Percentiles rank a stretch among this genome's conserved stretches.
phyloP scores from a whole-genome alignment of 2,329 filamentous ascomycete species.

The Alternaria gansuensis region DNA sequence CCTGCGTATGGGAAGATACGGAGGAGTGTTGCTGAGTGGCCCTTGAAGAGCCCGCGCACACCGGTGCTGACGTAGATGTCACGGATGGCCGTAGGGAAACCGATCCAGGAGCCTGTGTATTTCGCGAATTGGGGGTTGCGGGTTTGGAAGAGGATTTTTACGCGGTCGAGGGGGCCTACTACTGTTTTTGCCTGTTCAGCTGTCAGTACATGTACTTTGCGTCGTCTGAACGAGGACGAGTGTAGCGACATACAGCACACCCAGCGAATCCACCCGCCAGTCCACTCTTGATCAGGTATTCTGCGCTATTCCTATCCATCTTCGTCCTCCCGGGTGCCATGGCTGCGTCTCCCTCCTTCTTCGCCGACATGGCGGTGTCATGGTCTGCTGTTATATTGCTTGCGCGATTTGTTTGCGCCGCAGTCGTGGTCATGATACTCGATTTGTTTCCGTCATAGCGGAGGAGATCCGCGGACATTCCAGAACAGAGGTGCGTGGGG shows the following conservation, averaged over 20 bases:
- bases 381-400: conserved; percentile 55
- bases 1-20: conserved; percentile 97
- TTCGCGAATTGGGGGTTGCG: conserved; percentile 93
- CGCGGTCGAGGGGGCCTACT: conserved; percentile 93
- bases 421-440: conserved; percentile 47
- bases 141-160: conserved; percentile 98
- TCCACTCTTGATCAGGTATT: conserved; percentile 85
- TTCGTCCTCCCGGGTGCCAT: conserved; percentile 42
- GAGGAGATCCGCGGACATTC: conserved; percentile 53
- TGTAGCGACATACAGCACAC: conserved; percentile 73
- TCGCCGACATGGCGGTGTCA: conserved; percentile 59
- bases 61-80: conserved; percentile 85
- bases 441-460: conserved; percentile 48
- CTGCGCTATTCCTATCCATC: conserved; percentile 75
- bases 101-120: conserved; percentile 88
- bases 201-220: conserved; percentile 18
- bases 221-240: too few relatives aligned
- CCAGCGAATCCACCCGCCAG: conserved; percentile 90
- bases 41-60: conserved; percentile 80
- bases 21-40: conserved; percentile 91
- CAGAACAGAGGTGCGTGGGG: conserved; percentile 27
- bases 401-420: conserved; percentile 34
- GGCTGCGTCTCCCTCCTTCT: conserved; percentile 16
- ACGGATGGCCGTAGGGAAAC: conserved; percentile 80
- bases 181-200: conserved; percentile 83